Conservation (phyloP, 1,284 basidiomycete genomes). For the Pulveroboletus sp. region DNA sequence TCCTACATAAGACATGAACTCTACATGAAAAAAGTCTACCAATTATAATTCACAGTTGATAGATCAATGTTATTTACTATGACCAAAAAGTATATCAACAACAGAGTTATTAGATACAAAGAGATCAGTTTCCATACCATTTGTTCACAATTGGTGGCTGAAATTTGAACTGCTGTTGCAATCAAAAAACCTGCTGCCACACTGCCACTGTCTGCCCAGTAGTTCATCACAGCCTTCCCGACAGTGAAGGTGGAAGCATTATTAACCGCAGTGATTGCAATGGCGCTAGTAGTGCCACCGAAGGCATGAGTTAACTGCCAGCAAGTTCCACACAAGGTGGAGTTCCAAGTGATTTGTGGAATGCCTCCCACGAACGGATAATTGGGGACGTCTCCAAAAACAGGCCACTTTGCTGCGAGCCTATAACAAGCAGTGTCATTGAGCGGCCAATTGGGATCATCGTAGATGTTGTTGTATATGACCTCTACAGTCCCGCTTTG, state of each 20-base stretch:
- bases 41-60: background rate
- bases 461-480: constrained; percentile 47
- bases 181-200: constrained; percentile 40
- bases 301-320: constrained; percentile 44
- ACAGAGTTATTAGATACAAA: background rate
- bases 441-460: constrained; percentile 39
- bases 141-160: constrained; percentile 37
- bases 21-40: background rate
- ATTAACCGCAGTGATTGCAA: constrained; percentile 47
- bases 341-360: constrained; percentile 45
- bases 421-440: constrained; percentile 54
- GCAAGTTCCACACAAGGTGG: constrained; percentile 49
- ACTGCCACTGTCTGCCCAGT: constrained; percentile 43
- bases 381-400: constrained; percentile 43
- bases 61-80: background rate
- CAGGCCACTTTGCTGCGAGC: constrained; percentile 43
- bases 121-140: background rate
- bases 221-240: constrained; percentile 43
- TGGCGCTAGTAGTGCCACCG: constrained; percentile 27
- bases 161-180: constrained; percentile 40
- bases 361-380: constrained; percentile 50
- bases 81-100: too few relatives aligned
- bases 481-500: constrained; percentile 24
- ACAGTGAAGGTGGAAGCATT: constrained; percentile 43
- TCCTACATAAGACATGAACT: too few relatives aligned